Percentiles rank a stretch among this genome's conserved stretches.
phyloP scores from a whole-genome alignment of 169 alveolate genomes.

The Neospora caninum region DNA sequence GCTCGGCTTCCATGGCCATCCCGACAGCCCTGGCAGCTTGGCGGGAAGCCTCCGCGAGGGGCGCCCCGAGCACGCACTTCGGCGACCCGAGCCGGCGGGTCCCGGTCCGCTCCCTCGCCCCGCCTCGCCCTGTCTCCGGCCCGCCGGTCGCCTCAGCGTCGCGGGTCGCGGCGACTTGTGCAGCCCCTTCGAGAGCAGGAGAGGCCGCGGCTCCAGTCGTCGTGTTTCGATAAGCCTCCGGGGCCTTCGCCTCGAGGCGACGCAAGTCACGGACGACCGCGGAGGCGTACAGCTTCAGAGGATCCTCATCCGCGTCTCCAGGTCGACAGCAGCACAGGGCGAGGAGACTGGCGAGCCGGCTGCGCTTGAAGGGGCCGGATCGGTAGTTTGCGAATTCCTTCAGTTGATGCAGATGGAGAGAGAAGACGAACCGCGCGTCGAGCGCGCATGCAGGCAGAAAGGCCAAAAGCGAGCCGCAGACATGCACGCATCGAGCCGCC shows the following conservation, averaged over 20 bases:
- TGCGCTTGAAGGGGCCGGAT: background rate
- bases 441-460: constrained; percentile 8
- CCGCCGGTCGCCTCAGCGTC: background rate
- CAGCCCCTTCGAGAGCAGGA: background rate
- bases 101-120: background rate
- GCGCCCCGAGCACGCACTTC: background rate
- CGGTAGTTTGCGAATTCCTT: constrained; percentile 15
- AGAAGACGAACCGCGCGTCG: background rate
- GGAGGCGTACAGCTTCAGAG: background rate
- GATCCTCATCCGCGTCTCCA: background rate
- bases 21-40: background rate
- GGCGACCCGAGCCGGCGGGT: background rate
- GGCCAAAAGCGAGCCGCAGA: background rate
- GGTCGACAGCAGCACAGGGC: constrained; percentile 21
- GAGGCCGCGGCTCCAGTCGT: background rate
- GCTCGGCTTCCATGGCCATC: background rate
- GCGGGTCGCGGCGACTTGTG: background rate
- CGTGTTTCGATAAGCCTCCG: background rate
- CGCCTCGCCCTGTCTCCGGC: background rate
- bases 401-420: background rate
- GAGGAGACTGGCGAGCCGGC: constrained; percentile 21
- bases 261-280: background rate
- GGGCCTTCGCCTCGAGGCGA: background rate
- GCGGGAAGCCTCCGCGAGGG: background rate
- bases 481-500: background rate